Evolutionary conservation across 1,284 basidiomycete species (phyloP), one percentile per base, ranked within the genome.

Genomic region (Cerrena zonata): DNA sequence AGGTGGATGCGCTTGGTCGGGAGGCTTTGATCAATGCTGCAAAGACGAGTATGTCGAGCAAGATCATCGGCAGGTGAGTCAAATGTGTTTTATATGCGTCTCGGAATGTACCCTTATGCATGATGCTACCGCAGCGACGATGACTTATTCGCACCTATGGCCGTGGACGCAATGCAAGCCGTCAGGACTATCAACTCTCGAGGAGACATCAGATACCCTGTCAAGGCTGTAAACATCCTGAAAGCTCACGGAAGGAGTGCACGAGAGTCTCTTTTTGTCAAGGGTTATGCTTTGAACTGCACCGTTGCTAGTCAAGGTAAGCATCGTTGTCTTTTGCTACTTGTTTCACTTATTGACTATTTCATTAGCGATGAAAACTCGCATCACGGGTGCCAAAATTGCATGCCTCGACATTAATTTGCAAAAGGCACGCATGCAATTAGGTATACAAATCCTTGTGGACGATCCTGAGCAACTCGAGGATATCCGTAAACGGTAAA

Each of bases 211-310:
- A 99, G 97, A 72, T 99, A 99, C 72, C 96, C 96, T 5, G 96
- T 99, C 61, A 99, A 99, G 74, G 96, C 96, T 1, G 96, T 99
- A 58, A 99, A 99, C 65, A 84, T 99, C n/a, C 79, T 99, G 62
- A 99, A 99, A 72, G 96, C 96, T 7, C 96, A 99, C 65, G 96
- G 96, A 53, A 88, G 86, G 71, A 95, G 92, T 66, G 93, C 94
- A 22, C 82, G 94, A 57, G 96, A 99, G 69, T 97, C 94, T 36
- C 69, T 98, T 56, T 94, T 91, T 65, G 89, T 99, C 54, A 91
- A 91, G 64, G 96, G 96, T 42, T 99, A 99, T 72, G 96, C 96
- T 27, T 74, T 99, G 58, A 99, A 99, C 70, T 99, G 96, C 74
- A 99, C 96, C 13, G 94, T 99, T 45, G 94, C 96, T 1, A 94